These are phyloP conservation scores for Pestalotiopsis sp. DNA, from an alignment of 2,329 filamentous ascomycete species.

Conservation along the genomic window DNA sequence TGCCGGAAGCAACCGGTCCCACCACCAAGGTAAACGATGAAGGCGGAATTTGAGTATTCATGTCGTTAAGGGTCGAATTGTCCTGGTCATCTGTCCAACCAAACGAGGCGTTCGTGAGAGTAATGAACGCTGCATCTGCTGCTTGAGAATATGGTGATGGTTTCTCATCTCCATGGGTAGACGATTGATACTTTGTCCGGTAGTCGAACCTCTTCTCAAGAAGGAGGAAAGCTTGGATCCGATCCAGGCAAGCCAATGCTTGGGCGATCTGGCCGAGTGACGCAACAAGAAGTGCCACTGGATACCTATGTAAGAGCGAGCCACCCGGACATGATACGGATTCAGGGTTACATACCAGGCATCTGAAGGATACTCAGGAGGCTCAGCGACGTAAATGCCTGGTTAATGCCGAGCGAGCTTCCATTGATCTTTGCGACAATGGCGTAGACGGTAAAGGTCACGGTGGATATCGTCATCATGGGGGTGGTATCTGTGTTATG, in stretches of 20 bases:
- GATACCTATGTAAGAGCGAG: neutral
- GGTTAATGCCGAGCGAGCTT: neutral
- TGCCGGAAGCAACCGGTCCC: conserved; percentile 47
- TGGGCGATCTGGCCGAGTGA: neutral
- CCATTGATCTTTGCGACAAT: conserved; percentile 12
- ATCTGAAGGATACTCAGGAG: neutral
- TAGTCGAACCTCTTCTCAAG: conserved; percentile 8
- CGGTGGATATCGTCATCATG: conserved; percentile 2
- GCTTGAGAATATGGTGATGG: neutral
- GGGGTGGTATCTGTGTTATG: conserved; percentile 5
- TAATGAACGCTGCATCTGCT: neutral
- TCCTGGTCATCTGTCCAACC: neutral
- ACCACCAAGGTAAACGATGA: conserved; percentile 41
- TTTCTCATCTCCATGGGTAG: neutral
- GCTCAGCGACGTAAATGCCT: conserved; percentile 12
- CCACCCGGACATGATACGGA: neutral
- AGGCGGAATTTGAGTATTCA: conserved; percentile 35
- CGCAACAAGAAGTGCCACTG: conserved; percentile 5
- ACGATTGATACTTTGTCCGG: neutral
- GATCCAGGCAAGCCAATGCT: conserved; percentile 6
- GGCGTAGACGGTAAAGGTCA: conserved; percentile 12
- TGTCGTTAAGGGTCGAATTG: conserved; percentile 13
- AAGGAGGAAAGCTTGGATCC: conserved; percentile 11
- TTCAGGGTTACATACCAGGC: neutral
- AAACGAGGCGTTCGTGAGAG: neutral